A percentile compares a stretch with the other conserved stretches of the same genome.
These are phyloP conservation scores for Claviceps sp. DNA, from an alignment of 2,329 filamentous ascomycete species.

Conservation along the genomic window DNA sequence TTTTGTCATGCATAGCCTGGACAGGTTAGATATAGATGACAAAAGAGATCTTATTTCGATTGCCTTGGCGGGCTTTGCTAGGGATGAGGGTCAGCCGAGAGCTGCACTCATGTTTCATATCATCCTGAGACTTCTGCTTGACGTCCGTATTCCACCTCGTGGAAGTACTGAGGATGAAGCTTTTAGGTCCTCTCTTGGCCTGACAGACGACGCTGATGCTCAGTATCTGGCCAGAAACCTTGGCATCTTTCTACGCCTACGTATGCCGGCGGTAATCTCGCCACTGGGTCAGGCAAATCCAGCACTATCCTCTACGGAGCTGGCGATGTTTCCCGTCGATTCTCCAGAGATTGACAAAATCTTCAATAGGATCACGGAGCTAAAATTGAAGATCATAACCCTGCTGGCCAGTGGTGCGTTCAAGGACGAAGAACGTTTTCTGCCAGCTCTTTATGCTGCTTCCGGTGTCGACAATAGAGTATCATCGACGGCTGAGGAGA, in stretches of 20 bases:
- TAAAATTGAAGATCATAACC: constrained; percentile 45
- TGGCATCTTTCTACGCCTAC: constrained; percentile 51
- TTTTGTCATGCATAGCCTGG: constrained; percentile 72
- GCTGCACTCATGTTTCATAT: constrained; percentile 63
- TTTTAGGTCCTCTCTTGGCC: constrained; percentile 51
- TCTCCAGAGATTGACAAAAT: constrained; percentile 50
- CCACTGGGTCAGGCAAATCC: constrained; percentile 20
- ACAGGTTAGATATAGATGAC: constrained; percentile 39
- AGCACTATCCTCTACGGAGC: constrained; percentile 17
- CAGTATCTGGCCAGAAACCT: constrained; percentile 62
- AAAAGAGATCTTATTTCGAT: constrained; percentile 59
- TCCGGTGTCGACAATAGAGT: constrained; percentile 72
- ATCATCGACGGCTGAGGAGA: constrained; percentile 73
- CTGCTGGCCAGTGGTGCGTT: constrained; percentile 81
- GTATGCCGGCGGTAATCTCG: constrained; percentile 16
- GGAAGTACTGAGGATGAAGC: constrained; percentile 65
- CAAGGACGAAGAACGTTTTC: constrained; percentile 65
- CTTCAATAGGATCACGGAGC: constrained; percentile 25
- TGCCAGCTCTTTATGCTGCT: constrained; percentile 72
- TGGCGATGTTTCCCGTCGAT: constrained; percentile 18
- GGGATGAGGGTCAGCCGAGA: constrained; percentile 18
- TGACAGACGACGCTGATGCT: constrained; percentile 56
- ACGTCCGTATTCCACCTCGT: constrained; percentile 57
- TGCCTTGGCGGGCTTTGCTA: constrained; percentile 19
- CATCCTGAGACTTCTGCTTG: constrained; percentile 60